Evolutionary conservation across 202 grass and related monocot genomes (phyloP).

Genomic region (Panicum hallii): DNA sequence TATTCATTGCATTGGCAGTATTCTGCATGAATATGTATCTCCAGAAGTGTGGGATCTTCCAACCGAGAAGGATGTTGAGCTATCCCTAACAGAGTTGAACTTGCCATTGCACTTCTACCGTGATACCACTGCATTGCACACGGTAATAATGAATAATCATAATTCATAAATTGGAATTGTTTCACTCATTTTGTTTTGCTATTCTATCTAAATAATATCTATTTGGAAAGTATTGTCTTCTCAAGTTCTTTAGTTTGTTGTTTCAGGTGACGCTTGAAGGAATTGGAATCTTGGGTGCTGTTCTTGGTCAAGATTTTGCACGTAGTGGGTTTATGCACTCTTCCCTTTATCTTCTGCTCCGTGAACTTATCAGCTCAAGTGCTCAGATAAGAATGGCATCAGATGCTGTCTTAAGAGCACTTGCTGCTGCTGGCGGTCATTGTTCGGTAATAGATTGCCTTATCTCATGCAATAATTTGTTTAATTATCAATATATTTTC

Average conservation of each 20-base stretch:
- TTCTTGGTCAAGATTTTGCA: constrained; percentile 88
- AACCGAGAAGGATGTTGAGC: constrained; percentile 57
- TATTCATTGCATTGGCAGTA: constrained; percentile 77
- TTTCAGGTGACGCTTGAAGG: constrained; percentile 92
- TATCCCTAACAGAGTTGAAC: constrained; percentile 51
- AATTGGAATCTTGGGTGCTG: constrained; percentile 79
- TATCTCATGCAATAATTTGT: constrained; percentile 36
- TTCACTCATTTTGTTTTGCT: constrained; percentile 36
- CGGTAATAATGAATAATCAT: constrained; percentile 64
- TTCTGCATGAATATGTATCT: constrained; percentile 84
- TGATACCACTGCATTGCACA: constrained; percentile 75
- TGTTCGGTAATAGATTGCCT: constrained; percentile 66
- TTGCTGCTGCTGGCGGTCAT: constrained; percentile 72
- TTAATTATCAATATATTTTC: constrained; percentile 15
- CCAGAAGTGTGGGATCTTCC: constrained; percentile 92
- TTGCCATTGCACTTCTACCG: constrained; percentile 76
- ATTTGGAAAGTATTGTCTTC: constrained; percentile 42
- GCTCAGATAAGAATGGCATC: constrained; percentile 84
- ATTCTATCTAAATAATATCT: constrained; percentile 3
- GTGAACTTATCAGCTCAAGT: constrained; percentile 82
- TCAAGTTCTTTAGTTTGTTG: constrained; percentile 34
- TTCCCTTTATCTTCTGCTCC: constrained; percentile 88
- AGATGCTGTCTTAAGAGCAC: constrained; percentile 78
- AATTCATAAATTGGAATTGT: constrained; percentile 38
- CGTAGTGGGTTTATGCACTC: constrained; percentile 92